phyloP scores from a whole-genome alignment of 2,329 filamentous ascomycete genomes.

The Aspergillus sp. region DNA sequence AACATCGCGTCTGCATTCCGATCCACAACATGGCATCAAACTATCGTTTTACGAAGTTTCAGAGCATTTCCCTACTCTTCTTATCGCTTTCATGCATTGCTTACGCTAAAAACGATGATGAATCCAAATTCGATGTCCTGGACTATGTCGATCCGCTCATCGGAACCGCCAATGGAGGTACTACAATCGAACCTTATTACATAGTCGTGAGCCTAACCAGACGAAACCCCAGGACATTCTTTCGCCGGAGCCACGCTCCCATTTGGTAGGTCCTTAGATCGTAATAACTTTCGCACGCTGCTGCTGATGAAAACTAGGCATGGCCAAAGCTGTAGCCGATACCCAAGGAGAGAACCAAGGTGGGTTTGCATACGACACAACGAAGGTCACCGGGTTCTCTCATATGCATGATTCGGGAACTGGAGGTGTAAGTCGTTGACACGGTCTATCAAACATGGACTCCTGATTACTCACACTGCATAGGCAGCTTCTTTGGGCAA shows the following conservation, averaged over 20 bases:
- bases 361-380: slow-evolving; percentile 55
- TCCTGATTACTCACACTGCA: neutral
- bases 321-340: slow-evolving; percentile 58
- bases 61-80: neutral
- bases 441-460: neutral
- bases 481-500: slow-evolving; percentile 60
- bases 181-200: neutral
- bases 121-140: slow-evolving; percentile 32
- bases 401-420: slow-evolving; percentile 56
- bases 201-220: neutral
- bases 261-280: slow-evolving; percentile 40
- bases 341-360: slow-evolving; percentile 56
- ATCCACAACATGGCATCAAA: neutral
- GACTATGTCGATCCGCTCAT: slow-evolving; percentile 54
- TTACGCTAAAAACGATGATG: neutral
- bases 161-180: slow-evolving; percentile 53
- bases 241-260: slow-evolving; percentile 58
- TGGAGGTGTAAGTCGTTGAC: slow-evolving; percentile 41
- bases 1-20: neutral
- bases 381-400: slow-evolving; percentile 52
- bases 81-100: neutral
- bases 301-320: slow-evolving; percentile 31
- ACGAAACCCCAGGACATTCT: slow-evolving; percentile 48
- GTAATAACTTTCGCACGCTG: neutral
- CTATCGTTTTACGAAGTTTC: neutral